Evolutionary conservation across 2,329 filamentous ascomycete species (phyloP).

Genomic region (Ophiostoma australiae): DNA sequence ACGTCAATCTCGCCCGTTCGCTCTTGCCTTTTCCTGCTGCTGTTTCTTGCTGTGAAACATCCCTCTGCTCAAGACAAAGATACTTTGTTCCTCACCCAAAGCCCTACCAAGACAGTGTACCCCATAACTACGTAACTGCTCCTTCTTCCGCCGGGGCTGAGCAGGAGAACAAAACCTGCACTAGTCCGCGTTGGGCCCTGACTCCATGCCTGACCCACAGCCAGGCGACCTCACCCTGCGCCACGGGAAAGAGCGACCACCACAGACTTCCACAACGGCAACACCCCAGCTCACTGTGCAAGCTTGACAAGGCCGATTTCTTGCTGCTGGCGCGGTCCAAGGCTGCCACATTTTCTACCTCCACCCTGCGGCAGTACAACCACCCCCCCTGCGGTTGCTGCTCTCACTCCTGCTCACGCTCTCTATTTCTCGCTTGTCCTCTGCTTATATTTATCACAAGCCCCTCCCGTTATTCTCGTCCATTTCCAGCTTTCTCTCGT

Average conservation of each 20-base stretch:
- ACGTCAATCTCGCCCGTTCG: neutral
- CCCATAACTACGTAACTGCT: neutral
- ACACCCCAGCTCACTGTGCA: neutral
- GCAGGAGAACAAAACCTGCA: slow-evolving; percentile 20
- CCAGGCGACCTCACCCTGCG: slow-evolving; percentile 22
- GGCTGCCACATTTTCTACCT: neutral
- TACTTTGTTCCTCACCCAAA: slow-evolving; percentile 3
- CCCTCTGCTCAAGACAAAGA: neutral
- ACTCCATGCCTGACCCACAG: slow-evolving; percentile 18
- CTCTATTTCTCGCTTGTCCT: neutral
- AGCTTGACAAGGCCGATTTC: slow-evolving; percentile 11
- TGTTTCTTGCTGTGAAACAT: neutral
- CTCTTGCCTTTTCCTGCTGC: neutral
- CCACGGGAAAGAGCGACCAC: slow-evolving; percentile 20
- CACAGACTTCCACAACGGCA: neutral
- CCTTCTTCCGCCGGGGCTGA: slow-evolving; percentile 24
- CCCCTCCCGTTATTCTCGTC: neutral
- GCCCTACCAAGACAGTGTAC: neutral
- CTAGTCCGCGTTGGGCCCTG: slow-evolving; percentile 11
- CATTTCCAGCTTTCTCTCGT: neutral
- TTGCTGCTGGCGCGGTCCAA: neutral
- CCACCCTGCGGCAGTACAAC: neutral
- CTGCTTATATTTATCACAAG: slow-evolving; percentile 2
- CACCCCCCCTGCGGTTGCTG: neutral
- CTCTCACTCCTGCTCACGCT: neutral